These are phyloP conservation scores for Termitomyces sp. DNA, from an alignment of 768 basidiomycete species.

Conservation along the genomic window DNA sequence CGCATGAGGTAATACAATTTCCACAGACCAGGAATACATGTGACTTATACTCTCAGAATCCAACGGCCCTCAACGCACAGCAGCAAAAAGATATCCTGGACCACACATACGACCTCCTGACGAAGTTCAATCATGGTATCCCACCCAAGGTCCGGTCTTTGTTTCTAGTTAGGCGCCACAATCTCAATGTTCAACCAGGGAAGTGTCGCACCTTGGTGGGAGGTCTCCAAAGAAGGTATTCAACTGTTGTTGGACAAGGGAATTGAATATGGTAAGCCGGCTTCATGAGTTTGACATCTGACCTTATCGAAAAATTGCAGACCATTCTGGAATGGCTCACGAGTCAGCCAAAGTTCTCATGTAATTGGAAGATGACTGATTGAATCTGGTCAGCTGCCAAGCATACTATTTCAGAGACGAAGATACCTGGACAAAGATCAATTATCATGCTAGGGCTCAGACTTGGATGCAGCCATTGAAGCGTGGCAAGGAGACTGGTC, in stretches of 20 bases:
- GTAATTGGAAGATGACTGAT: neutral
- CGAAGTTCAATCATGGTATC: conserved; percentile 55
- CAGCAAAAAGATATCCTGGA: conserved; percentile 72
- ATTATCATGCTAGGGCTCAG: conserved; percentile 50
- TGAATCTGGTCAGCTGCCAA: conserved; percentile 35
- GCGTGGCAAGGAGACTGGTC: conserved; percentile 57
- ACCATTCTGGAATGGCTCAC: conserved; percentile 11
- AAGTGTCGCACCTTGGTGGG: conserved; percentile 79
- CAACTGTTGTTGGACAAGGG: conserved; percentile 63
- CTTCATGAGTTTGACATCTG: neutral
- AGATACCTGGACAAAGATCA: conserved; percentile 70
- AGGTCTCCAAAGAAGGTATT: conserved; percentile 62
- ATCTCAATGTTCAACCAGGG: conserved; percentile 24
- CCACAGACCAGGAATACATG: neutral
- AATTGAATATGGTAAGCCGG: conserved; percentile 58
- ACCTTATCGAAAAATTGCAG: neutral
- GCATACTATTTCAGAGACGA: conserved; percentile 64
- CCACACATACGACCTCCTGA: conserved; percentile 58
- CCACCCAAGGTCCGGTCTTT: conserved; percentile 36
- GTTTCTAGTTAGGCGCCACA: neutral
- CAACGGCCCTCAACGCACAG: conserved; percentile 47
- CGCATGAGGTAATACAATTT: conserved; percentile 48
- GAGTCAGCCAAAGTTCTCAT: conserved; percentile 9
- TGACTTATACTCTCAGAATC: conserved; percentile 37
- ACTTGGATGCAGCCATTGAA: conserved; percentile 73